Conservation (phyloP, 164 flowering plant genomes). For the Cinnamomum chago region DNA sequence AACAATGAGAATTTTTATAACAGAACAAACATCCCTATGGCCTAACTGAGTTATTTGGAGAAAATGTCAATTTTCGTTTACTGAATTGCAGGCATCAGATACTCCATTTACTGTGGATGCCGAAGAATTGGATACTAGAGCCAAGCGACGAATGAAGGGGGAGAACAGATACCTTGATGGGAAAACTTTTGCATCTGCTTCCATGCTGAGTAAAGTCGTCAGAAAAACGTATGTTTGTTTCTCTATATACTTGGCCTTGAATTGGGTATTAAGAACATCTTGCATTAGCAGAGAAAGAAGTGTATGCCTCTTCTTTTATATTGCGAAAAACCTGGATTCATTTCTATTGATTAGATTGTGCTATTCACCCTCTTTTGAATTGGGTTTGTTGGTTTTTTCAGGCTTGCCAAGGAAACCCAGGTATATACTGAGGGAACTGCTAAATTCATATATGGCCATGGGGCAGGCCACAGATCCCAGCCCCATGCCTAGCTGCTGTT, state of each 20-base stretch:
- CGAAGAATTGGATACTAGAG: conserved; percentile 67
- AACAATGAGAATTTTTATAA: background rate
- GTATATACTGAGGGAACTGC: conserved; percentile 84
- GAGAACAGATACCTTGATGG: conserved; percentile 79
- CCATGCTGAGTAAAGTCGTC: conserved; percentile 79
- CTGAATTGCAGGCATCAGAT: conserved; percentile 69
- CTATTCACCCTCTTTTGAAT: background rate
- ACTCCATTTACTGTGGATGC: conserved; percentile 49
- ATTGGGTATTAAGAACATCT: background rate
- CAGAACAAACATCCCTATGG: background rate
- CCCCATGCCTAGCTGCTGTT: conserved; percentile 4
- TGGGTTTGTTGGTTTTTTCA: conserved; percentile 14
- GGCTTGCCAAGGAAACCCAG: conserved; percentile 76
- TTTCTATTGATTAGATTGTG: background rate
- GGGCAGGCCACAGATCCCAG: conserved; percentile 35
- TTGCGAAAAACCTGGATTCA: background rate
- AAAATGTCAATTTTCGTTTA: background rate
- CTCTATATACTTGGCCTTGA: background rate
- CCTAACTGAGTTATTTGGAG: background rate
- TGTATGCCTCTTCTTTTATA: background rate
- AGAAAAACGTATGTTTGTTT: conserved; percentile 53
- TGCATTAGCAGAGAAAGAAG: background rate
- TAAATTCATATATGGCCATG: conserved; percentile 86
- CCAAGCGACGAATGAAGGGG: conserved; percentile 65
- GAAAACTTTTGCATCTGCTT: conserved; percentile 61